Evolutionary conservation across 495 filamentous ascomycete genomes (phyloP), one percentile per base, ranked within the genome.

Genomic region (Aspergillus bridgeri): DNA sequence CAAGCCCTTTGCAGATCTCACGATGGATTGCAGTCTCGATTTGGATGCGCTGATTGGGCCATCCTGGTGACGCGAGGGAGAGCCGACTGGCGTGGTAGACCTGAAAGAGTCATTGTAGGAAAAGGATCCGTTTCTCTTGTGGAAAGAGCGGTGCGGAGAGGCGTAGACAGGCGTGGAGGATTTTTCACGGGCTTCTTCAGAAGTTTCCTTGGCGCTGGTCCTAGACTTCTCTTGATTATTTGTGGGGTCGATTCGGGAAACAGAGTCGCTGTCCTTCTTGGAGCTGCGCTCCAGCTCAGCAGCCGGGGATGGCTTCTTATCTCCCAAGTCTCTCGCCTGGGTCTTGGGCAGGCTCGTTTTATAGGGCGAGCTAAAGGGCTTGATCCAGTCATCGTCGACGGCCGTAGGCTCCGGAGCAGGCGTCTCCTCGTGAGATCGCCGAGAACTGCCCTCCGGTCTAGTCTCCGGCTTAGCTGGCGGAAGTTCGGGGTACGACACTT

Each of bases 31-130:
- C 33, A 96, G 74, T 67, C 89, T 91, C 60, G 85, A 88, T 74
- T 95, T 96, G 18, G 92, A 91, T 48, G 91, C 89, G 67, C 90
- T 96, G 24, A 96, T 69, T 6, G 91, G 89, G 47, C 87, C 92
- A 57, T 92, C 90, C 62, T 86, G 33, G 3, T 38, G 81, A 56
- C 80, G 81, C 55, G 83, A 83, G 19, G 90, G 90, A 13, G 90
- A 90, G 46, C 87, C 89, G 21, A 79, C 76, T 5, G 90, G 87
- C 9, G 88, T 90, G 6, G 85, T 85, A 23, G 85, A 79, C 27
- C 71, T 65, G 11, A 75, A 76, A 42, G 52, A 38, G 18, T 68
- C 51, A 15, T 85, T 80, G 58, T 86, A 84, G 2, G 87, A 86
- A 1, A 83, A 78, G 3, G 87, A 89, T 43, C 84, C 79, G 2